These are phyloP conservation scores for Phytophthora pini DNA, from an alignment of 352 stramenopile species.

Conservation along the genomic window DNA sequence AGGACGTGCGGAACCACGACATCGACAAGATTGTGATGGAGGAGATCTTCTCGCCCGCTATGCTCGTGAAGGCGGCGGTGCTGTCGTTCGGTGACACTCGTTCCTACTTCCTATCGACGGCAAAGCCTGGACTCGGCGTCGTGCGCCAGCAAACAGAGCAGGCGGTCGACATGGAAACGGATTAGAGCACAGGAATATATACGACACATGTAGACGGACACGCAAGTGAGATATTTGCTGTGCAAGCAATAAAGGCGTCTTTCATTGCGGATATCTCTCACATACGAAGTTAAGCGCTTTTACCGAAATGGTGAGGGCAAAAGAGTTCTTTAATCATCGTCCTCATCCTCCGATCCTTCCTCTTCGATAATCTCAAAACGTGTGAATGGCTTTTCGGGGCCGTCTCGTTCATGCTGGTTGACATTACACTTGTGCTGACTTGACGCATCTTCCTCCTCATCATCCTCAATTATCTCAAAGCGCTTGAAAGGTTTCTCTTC, in stretches of 20 bases:
- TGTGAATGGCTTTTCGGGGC: slow-evolving; percentile 45
- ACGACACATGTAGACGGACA: slow-evolving; percentile 7
- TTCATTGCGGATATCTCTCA: slow-evolving; percentile 16
- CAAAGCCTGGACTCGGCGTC: slow-evolving; percentile 71
- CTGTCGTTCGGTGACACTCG: slow-evolving; percentile 88
- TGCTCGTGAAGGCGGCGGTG: slow-evolving; percentile 81
- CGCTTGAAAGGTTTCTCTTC: slow-evolving; percentile 54
- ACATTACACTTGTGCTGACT: slow-evolving; percentile 14
- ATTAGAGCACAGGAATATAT: slow-evolving; percentile 45
- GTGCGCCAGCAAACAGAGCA: slow-evolving; percentile 50
- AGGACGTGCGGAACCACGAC: slow-evolving; percentile 83
- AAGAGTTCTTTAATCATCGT: slow-evolving; percentile 33
- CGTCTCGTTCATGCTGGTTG: slow-evolving; percentile 1
- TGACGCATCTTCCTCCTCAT: slow-evolving; percentile 28
- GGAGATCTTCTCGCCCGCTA: slow-evolving; percentile 69
- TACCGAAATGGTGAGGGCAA: background rate
- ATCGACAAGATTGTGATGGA: slow-evolving; percentile 86
- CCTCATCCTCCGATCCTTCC: slow-evolving; percentile 38
- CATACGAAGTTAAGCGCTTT: background rate
- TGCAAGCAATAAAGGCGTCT: slow-evolving; percentile 20
- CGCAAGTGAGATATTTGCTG: background rate
- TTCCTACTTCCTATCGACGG: slow-evolving; percentile 86
- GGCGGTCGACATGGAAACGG: slow-evolving; percentile 51
- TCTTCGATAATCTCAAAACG: slow-evolving; percentile 76
- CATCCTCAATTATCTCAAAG: slow-evolving; percentile 76